Evolutionary conservation across 139 green algal species (phyloP), one percentile per base, ranked within the genome.

Genomic region (Deuterostichococcus epilithicus): DNA sequence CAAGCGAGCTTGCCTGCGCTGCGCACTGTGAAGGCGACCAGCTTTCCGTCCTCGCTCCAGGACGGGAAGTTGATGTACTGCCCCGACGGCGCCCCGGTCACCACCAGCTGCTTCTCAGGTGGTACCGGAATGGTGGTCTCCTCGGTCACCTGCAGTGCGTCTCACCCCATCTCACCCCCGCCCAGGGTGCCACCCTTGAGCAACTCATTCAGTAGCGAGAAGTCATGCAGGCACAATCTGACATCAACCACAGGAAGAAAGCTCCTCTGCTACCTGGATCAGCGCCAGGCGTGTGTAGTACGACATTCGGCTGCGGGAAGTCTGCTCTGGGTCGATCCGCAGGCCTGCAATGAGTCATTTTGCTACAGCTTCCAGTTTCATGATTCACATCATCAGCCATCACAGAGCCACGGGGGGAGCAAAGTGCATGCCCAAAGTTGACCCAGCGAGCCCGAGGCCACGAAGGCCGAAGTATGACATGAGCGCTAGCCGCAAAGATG

Each of bases 11-110:
- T 83, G 65, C 77, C 88, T 37, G 86, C 71, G 71, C 85, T 93
- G 45, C 92, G 79, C 25, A 94, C 70, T 26, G 93, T 97, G 87
- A 98, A 98, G 2, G 91, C 89, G 13, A 98, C 79, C 80, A 87
- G 74, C 22, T 60, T 86, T n/a, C 88, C 85, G 81, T 94, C 80
- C 0, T 86, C 86, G 20, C 81, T 94, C 94, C 94, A 99, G 18
- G 77, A 85, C 5, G 96, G 82, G 69, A 92, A 94, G 74, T 92
- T 94, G 72, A 94, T 81, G 79, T 85, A 87, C 58, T 35, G 81
- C 60, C 86, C 86, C 36, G 87, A 69, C 1, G 94, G 94, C 42
- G 95, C 88, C 26, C 93, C 93, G 3, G 13, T 63, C 10, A 63
- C 18, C 10, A 63, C 52, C 52, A 28, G 10, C 52, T 63, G 52